phyloP scores from a whole-genome alignment of 345 rosid genomes.

The Salix exigua region DNA sequence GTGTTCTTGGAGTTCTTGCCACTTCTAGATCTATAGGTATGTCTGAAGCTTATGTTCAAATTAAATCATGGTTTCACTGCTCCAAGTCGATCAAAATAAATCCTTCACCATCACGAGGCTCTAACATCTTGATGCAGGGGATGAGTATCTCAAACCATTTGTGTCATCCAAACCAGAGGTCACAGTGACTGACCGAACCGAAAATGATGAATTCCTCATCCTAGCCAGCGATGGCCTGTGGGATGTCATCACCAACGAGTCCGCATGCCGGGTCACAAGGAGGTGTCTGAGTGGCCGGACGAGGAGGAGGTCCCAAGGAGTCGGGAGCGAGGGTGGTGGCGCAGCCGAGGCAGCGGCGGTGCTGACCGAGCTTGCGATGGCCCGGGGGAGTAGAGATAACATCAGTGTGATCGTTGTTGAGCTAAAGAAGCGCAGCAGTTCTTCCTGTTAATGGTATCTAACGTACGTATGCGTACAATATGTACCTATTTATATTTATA shows the following conservation, averaged over 20 bases:
- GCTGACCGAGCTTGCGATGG: constrained; percentile 35
- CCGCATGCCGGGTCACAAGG: constrained; percentile 57
- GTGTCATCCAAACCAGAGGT: constrained; percentile 57
- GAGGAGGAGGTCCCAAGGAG: constrained; percentile 24
- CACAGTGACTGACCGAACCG: constrained; percentile 28
- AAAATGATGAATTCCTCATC: constrained; percentile 58
- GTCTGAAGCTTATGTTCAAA: no score
- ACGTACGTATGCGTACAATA: not conserved
- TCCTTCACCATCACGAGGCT: not conserved
- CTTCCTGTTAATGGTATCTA: not conserved
- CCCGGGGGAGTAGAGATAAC: constrained; percentile 40
- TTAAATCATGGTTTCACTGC: no score
- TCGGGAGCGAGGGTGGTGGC: constrained; percentile 12
- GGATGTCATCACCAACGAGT: constrained; percentile 62
- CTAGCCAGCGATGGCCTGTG: constrained; percentile 80
- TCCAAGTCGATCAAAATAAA: no score
- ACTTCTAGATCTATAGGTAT: constrained; percentile 71
- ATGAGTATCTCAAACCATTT: constrained; percentile 51
- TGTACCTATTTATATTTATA: not conserved
- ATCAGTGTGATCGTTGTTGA: constrained; percentile 45
- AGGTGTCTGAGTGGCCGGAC: constrained; percentile 42
- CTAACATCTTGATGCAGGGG: constrained; percentile 36
- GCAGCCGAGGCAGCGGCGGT: constrained; percentile 32
- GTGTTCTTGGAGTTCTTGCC: constrained; percentile 60
- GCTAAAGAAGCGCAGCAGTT: constrained; percentile 21